Evolutionary conservation across 106 monocot species (phyloP).

Genomic region (Chionographis japonica): DNA sequence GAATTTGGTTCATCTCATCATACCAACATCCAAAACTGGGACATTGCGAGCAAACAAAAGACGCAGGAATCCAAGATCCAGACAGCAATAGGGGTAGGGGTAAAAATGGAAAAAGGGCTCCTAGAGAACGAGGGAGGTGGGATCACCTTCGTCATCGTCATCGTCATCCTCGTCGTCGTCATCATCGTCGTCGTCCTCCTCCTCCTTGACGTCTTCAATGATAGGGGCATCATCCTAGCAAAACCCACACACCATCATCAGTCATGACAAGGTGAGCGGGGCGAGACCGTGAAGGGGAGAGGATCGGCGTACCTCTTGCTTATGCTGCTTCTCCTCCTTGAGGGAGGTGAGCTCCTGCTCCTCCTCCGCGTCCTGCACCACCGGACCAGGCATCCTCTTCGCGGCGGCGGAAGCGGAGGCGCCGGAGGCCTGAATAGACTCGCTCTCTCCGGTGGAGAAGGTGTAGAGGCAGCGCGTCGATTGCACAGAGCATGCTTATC

Average conservation of each 20-base stretch:
- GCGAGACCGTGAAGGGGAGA: not conserved
- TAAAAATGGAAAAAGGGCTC: not conserved
- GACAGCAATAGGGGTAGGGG: not conserved
- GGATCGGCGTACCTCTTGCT: not conserved
- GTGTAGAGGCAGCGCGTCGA: too few relatives aligned
- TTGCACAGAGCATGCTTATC: too few relatives aligned
- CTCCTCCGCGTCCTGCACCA: not conserved
- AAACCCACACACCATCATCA: not conserved
- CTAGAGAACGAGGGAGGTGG: too few relatives aligned
- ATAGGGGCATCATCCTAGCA: constrained; percentile 7
- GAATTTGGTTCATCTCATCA: too few relatives aligned
- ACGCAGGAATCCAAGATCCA: not conserved
- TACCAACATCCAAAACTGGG: too few relatives aligned
- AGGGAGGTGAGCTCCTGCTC: constrained; percentile 1
- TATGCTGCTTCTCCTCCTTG: constrained; percentile 15
- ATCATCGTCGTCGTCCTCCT: constrained; percentile 9
- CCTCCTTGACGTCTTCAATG: constrained; percentile 7
- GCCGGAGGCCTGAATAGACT: too few relatives aligned
- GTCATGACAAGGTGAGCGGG: not conserved
- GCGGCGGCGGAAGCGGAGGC: not conserved
- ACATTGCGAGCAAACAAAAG: too few relatives aligned
- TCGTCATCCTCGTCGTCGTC: constrained; percentile 1
- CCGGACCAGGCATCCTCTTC: not conserved
- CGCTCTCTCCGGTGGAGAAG: too few relatives aligned
- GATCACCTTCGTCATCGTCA: not conserved